phyloP scores from a whole-genome alignment of 805 yeast species.

The Suhomyces xylopsoci region DNA sequence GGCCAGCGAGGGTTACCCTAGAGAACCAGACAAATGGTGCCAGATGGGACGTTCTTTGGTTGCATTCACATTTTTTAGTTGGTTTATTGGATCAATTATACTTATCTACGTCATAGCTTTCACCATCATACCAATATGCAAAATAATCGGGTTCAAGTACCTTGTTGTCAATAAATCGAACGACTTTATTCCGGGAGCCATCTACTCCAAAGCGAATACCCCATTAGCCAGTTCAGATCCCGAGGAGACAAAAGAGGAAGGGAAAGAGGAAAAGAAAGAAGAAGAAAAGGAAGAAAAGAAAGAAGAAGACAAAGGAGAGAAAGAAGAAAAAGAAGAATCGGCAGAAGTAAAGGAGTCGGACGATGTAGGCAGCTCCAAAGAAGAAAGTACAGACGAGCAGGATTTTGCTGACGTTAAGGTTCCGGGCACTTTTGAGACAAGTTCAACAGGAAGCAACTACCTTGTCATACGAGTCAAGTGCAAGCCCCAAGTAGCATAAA shows the following conservation, averaged over 20 bases:
- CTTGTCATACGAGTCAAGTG: constrained; percentile 7
- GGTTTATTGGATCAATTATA: constrained; percentile 4
- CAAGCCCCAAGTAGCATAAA: not conserved
- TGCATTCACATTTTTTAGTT: constrained; percentile 8
- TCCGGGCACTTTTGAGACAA: constrained; percentile 2
- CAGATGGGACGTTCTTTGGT: constrained; percentile 7
- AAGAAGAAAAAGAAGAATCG: not conserved
- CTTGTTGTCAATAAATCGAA: not conserved
- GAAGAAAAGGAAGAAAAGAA: not conserved
- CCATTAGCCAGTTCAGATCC: not conserved
- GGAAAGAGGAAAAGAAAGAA: not conserved
- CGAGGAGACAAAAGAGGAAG: not conserved
- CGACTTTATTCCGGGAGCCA: constrained; percentile 2
- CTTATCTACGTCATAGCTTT: not conserved
- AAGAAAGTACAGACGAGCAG: not conserved
- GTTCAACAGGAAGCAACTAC: constrained; percentile 4
- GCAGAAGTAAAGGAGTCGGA: not conserved
- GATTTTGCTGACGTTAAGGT: not conserved
- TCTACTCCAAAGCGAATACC: not conserved
- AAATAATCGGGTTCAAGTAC: not conserved
- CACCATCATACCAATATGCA: constrained; percentile 3
- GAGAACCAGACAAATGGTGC: constrained; percentile 3
- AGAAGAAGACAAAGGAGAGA: not conserved
- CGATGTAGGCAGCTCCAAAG: not conserved
- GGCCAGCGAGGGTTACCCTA: not conserved